Evolutionary conservation across 2,329 filamentous ascomycete genomes (phyloP).

Genomic region (Thielaviopsis euricoi): DNA sequence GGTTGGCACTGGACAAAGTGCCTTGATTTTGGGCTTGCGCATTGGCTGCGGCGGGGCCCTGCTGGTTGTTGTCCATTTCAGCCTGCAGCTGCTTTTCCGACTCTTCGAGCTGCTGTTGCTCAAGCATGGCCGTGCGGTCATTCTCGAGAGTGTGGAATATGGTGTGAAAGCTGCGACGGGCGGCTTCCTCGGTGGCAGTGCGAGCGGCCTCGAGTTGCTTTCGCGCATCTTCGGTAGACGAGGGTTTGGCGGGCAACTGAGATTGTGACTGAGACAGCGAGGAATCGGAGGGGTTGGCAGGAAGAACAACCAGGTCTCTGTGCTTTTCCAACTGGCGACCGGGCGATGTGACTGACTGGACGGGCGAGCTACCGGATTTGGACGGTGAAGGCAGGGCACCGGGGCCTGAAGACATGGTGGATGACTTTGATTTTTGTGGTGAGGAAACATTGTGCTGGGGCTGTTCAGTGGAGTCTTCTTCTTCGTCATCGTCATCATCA

Average conservation of each 20-base stretch:
- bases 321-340: slow-evolving; percentile 16
- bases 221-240: slow-evolving; percentile 71
- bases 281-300: not conserved
- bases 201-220: slow-evolving; percentile 88
- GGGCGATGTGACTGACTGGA: slow-evolving; percentile 43
- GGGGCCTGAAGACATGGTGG: slow-evolving; percentile 31
- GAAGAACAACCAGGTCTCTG: slow-evolving; percentile 10
- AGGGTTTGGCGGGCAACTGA: slow-evolving; percentile 30
- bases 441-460: slow-evolving; percentile 22
- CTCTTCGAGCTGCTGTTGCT: slow-evolving; percentile 92
- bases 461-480: slow-evolving; percentile 36
- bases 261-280: not conserved
- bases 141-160: slow-evolving; percentile 92
- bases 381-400: slow-evolving; percentile 49
- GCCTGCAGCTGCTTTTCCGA: slow-evolving; percentile 92
- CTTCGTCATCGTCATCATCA: slow-evolving; percentile 66
- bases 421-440: slow-evolving; percentile 29
- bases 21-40: slow-evolving; percentile 26
- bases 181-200: slow-evolving; percentile 76
- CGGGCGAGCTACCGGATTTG: slow-evolving; percentile 52
- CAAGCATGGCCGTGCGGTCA: slow-evolving; percentile 88
- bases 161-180: slow-evolving; percentile 79
- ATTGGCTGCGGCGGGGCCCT: slow-evolving; percentile 39
- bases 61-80: slow-evolving; percentile 62
- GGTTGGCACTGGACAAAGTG: slow-evolving; percentile 79